A percentile compares a stretch with the other conserved stretches of the same genome.
Conservation (phyloP, 1,284 basidiomycete species). For the Serendipita sp. region DNA sequence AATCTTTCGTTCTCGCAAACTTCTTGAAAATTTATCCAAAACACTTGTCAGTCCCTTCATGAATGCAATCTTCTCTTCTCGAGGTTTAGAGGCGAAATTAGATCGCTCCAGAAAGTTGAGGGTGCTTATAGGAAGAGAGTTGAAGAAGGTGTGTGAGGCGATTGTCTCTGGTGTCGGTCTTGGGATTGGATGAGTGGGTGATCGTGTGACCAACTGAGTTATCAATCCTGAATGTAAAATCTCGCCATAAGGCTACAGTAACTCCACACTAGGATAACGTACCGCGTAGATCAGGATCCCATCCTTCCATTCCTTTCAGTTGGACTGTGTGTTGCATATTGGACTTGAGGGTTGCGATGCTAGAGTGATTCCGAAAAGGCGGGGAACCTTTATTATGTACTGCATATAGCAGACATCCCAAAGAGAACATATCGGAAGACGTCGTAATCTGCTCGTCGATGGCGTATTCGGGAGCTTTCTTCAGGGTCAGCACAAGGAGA, state of each 20-base stretch:
- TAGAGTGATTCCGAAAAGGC: conserved; percentile 83
- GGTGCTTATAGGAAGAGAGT: conserved; percentile 90
- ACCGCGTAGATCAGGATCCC: conserved; percentile 62
- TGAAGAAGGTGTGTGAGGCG: conserved; percentile 81
- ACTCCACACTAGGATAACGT: conserved; percentile 11
- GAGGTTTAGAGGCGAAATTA: conserved; percentile 84
- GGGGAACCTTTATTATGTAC: conserved; percentile 80
- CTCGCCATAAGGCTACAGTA: conserved; percentile 6
- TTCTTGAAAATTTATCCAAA: conserved; percentile 76
- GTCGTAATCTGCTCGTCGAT: conserved; percentile 77
- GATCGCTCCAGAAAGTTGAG: conserved; percentile 93
- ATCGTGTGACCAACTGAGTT: conserved; percentile 61
- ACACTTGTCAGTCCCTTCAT: conserved; percentile 82
- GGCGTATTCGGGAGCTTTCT: conserved; percentile 81
- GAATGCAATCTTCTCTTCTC: conserved; percentile 93
- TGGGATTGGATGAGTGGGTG: conserved; percentile 35
- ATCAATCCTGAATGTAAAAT: conserved; percentile 45
- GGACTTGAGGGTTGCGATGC: conserved; percentile 61
- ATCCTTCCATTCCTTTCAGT: conserved; percentile 40
- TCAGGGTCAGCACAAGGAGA: not conserved
- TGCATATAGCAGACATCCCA: conserved; percentile 81
- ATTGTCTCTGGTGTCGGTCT: conserved; percentile 69
- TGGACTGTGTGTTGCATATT: conserved; percentile 51
- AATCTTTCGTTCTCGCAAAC: conserved; percentile 78
- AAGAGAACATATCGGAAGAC: conserved; percentile 86